These are phyloP conservation scores for Nicotiana noctiflora DNA, from an alignment of 257 asterid genomes.

Conservation along the genomic window DNA sequence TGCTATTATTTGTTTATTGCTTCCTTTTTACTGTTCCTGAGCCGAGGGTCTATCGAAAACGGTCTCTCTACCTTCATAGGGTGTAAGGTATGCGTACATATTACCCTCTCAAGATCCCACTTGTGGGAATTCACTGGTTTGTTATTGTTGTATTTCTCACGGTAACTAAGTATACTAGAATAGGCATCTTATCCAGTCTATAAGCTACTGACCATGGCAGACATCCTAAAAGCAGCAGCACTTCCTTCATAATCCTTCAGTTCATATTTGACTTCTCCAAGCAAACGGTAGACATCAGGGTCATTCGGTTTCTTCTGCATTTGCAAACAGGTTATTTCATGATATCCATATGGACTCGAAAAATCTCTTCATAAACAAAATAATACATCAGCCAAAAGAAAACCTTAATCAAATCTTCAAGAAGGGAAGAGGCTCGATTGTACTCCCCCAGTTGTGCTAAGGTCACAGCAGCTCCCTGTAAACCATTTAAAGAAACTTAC, in stretches of 20 bases:
- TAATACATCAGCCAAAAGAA: slow-evolving; percentile 13
- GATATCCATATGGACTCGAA: slow-evolving; percentile 1
- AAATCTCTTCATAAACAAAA: slow-evolving; percentile 9
- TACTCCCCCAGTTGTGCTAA: slow-evolving; percentile 78
- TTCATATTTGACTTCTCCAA: slow-evolving; percentile 88
- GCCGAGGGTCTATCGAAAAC: too few species aligned
- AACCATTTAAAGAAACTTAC: slow-evolving; percentile 12
- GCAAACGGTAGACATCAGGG: slow-evolving; percentile 84
- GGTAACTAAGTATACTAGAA: background rate
- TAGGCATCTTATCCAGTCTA: slow-evolving; percentile 6
- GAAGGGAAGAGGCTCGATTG: slow-evolving; percentile 51
- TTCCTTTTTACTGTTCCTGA: too few species aligned
- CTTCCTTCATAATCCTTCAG: slow-evolving; percentile 84
- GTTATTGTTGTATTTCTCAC: too few species aligned
- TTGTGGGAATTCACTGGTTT: too few species aligned
- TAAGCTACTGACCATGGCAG: slow-evolving; percentile 52
- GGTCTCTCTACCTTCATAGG: too few species aligned
- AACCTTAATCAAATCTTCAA: slow-evolving; percentile 81
- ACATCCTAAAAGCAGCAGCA: slow-evolving; percentile 61
- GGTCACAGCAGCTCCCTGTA: slow-evolving; percentile 92
- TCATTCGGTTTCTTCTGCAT: slow-evolving; percentile 65
- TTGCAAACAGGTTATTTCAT: slow-evolving; percentile 14
- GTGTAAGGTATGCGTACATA: too few species aligned
- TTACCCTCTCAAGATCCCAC: too few species aligned
- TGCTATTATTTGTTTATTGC: too few species aligned